Conservation (phyloP, 768 basidiomycete genomes). For the Lactifluus pinguis region DNA sequence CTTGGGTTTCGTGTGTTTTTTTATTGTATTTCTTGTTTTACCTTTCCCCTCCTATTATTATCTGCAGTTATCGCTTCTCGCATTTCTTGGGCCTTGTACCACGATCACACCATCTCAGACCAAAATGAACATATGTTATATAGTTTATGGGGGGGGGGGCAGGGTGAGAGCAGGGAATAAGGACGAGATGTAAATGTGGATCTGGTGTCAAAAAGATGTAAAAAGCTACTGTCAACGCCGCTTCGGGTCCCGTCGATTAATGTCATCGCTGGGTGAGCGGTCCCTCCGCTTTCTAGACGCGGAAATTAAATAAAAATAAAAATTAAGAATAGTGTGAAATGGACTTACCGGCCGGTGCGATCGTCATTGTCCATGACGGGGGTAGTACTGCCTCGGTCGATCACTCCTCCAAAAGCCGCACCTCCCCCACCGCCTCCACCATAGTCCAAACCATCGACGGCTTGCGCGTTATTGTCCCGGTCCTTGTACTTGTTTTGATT, state of each 20-base stretch:
- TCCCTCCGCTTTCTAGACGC: conserved; percentile 18
- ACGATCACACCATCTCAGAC: not conserved
- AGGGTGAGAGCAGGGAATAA: not conserved
- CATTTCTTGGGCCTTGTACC: not conserved
- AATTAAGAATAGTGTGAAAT: not conserved
- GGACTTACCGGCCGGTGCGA: conserved; percentile 16
- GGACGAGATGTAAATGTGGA: not conserved
- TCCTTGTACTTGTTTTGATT: conserved; percentile 91
- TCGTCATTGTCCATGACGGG: conserved; percentile 12
- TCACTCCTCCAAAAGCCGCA: conserved; percentile 11
- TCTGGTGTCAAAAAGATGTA: not conserved
- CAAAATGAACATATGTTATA: not conserved
- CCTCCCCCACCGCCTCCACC: conserved; percentile 40
- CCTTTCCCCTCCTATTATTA: not conserved
- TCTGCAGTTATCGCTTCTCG: not conserved
- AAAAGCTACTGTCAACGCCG: conserved; percentile 13
- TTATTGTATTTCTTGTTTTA: not conserved
- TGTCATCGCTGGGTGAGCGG: conserved; percentile 18
- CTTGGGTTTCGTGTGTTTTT: not conserved
- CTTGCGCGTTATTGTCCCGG: conserved; percentile 74
- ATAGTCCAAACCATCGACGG: conserved; percentile 84
- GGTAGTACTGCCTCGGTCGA: conserved; percentile 21
- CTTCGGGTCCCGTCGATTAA: conserved; percentile 13
- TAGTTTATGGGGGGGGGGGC: not conserved
- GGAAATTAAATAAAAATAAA: not conserved